phyloP scores from a whole-genome alignment of 129 eudicot species.

The Dittrichia graveolens region DNA sequence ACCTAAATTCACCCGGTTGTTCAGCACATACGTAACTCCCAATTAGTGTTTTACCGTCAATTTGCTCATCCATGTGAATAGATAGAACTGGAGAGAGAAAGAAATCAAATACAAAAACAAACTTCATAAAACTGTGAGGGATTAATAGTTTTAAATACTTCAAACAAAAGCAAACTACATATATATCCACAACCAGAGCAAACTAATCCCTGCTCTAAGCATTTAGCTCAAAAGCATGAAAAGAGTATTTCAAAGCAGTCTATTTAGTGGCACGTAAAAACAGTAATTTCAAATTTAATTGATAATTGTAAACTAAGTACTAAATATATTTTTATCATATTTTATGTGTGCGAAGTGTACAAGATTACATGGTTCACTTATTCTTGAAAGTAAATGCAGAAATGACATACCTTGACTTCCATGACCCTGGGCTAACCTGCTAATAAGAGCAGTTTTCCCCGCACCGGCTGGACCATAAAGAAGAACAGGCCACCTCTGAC shows the following conservation, averaged over 20 bases:
- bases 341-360: too few relatives aligned
- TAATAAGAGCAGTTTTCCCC: conserved; percentile 87
- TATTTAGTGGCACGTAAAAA: background rate
- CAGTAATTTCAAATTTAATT: background rate
- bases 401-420: conserved; percentile 68
- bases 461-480: conserved; percentile 89
- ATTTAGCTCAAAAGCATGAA: conserved; percentile 15
- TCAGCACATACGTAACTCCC: conserved; percentile 95
- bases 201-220: conserved; percentile 12
- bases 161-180: background rate
- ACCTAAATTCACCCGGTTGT: conserved; percentile 95
- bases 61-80: conserved; percentile 98
- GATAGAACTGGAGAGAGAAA: conserved; percentile 51
- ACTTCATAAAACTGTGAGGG: background rate
- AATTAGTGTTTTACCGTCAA: conserved; percentile 85
- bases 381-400: conserved; percentile 9
- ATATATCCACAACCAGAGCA: too few relatives aligned
- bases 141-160: conserved; percentile 9
- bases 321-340: too few relatives aligned
- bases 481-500: conserved; percentile 98
- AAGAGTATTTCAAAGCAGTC: conserved; percentile 4
- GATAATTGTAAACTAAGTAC: too few relatives aligned
- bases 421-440: conserved; percentile 60
- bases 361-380: too few relatives aligned
- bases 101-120: background rate